Evolutionary conservation across 306 rosid species (phyloP).

Genomic region (Arachis stenosperma): DNA sequence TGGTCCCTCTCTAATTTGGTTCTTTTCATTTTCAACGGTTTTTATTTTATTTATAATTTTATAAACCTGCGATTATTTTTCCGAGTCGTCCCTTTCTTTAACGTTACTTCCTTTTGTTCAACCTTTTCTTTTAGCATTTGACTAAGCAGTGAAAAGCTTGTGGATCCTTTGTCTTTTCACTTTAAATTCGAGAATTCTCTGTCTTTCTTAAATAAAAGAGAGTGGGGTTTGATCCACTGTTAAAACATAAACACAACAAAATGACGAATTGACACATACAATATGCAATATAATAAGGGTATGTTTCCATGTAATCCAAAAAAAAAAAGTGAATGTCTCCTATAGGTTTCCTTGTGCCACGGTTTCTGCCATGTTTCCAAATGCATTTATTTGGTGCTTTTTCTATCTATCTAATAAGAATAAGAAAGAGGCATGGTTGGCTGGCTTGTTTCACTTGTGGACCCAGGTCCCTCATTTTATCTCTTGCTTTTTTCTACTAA

Average conservation of each 20-base stretch:
- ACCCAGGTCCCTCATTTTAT: not conserved
- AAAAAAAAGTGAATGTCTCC: not conserved
- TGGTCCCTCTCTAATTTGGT: constrained; percentile 13
- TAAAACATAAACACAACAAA: constrained; percentile 3
- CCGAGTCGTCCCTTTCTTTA: constrained; percentile 29
- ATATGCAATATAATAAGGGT: not conserved
- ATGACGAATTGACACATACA: constrained; percentile 6
- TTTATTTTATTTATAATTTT: not conserved
- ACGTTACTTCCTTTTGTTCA: constrained; percentile 48
- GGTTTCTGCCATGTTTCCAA: constrained; percentile 20
- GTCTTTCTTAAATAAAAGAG: not conserved
- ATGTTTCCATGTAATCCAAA: no score
- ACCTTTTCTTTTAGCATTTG: constrained; percentile 52
- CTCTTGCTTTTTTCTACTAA: not conserved
- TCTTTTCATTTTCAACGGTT: not conserved
- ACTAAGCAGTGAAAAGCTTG: constrained; percentile 22
- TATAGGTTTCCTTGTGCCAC: constrained; percentile 29
- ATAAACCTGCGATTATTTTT: no score
- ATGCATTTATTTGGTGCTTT: constrained; percentile 27
- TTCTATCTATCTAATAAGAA: constrained; percentile 7
- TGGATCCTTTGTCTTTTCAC: constrained; percentile 38
- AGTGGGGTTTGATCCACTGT: constrained; percentile 12
- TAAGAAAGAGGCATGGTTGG: constrained; percentile 13
- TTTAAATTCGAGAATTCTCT: not conserved
- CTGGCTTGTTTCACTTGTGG: constrained; percentile 14